phyloP scores from a whole-genome alignment of 2,329 filamentous ascomycete genomes.

The Ambrosiella beaveri region DNA sequence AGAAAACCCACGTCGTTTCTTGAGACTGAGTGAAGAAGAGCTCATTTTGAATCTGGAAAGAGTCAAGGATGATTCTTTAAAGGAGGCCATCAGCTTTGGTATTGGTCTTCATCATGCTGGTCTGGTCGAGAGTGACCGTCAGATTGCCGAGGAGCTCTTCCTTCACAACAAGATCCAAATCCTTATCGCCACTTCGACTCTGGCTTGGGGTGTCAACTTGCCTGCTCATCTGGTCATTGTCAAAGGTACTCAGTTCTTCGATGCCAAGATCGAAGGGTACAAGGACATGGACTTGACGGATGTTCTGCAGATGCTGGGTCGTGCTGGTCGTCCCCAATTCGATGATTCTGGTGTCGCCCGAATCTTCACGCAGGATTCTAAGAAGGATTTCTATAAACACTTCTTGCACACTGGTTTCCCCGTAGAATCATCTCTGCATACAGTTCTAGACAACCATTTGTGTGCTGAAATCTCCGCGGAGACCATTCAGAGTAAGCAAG shows the following conservation, averaged over 20 bases:
- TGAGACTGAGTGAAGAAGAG: conserved; percentile 89
- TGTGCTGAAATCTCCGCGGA: conserved; percentile 86
- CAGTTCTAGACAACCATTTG: conserved; percentile 91
- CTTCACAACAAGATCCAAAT: conserved; percentile 97
- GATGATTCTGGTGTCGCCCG: conserved; percentile 89
- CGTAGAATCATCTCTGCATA: conserved; percentile 89
- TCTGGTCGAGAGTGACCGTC: conserved; percentile 83
- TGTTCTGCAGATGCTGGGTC: conserved; percentile 92
- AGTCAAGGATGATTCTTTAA: conserved; percentile 83
- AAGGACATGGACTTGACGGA: conserved; percentile 98
- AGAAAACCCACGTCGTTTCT: conserved; percentile 83
- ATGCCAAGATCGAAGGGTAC: conserved; percentile 94
- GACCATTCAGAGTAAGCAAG: conserved; percentile 86
- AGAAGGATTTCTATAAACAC: conserved; percentile 99
- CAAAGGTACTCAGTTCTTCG: conserved; percentile 95
- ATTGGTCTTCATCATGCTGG: conserved; percentile 96
- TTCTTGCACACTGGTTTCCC: conserved; percentile 97
- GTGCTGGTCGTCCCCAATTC: conserved; percentile 90
- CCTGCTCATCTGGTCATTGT: conserved; percentile 94
- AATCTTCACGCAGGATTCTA: conserved; percentile 92
- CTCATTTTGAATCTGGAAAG: conserved; percentile 70
- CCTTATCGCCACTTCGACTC: conserved; percentile 81
- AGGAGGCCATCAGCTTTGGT: conserved; percentile 89
- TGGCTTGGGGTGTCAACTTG: conserved; percentile 96
- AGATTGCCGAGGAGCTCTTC: conserved; percentile 84